Evolutionary conservation across 2,329 filamentous ascomycete genomes (phyloP), one percentile per base, ranked within the genome.

Genomic region (Pseudocercospora vitis): DNA sequence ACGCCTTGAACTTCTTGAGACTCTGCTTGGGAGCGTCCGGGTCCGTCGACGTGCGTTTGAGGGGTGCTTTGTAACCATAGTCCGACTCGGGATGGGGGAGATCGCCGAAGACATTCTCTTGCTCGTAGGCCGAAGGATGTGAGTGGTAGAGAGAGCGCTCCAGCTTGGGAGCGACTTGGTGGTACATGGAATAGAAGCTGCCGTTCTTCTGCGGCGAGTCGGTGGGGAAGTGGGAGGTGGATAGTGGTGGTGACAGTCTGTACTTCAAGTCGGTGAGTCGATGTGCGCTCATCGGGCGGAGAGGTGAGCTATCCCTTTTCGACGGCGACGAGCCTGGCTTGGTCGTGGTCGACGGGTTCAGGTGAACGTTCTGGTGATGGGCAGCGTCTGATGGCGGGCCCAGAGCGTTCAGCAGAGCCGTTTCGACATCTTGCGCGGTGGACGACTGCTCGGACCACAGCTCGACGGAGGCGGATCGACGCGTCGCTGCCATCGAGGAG

Each of bases 191-290:
- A 54, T 67, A 69, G 58, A 68, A 67, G 54, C 55, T 57, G 26
- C 53, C 55, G 52, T 83, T 87, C 78, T 90, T 90, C 65, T 81
- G 76, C 51, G 86, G 81, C 23, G 84, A 87, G 70, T 89, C 87
- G 29, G 86, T 87, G 29, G 73, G 73, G 63, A 80, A 79, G 16
- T 70, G 69, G 52, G 52, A 47, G n/a, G 78, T 74, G 50, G 74
- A 71, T 1, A n/a, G n/a, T n/a, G 87, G 87, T 26, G 86, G 86
- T 45, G 84, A 81, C 74, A 90, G 85, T 35, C 80, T 75, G 56
- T n/a, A n/a, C n/a, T n/a, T n/a, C n/a, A 88, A 76, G 63, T 83
- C 80, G 67, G 87, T 85, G 59, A 94, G 76, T 65, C 82, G 83
- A 67, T 78, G 83, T 70, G 78, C 78, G 64, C 77, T 79, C 62